Evolutionary conservation across 75 land plant genomes (phyloP).

Genomic region (Picea glauca): DNA sequence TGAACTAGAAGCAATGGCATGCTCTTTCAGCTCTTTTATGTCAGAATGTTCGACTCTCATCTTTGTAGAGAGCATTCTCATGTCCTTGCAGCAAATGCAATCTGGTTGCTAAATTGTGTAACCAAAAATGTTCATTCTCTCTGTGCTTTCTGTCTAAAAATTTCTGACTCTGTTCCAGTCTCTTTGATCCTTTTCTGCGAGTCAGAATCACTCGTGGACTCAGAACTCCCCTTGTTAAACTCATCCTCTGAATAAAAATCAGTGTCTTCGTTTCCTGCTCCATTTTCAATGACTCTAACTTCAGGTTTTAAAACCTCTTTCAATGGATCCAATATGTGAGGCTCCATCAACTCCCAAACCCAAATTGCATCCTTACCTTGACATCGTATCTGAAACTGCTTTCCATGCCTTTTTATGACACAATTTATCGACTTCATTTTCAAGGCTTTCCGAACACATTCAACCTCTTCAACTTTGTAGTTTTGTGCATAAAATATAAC

Average conservation of each 20-base stretch:
- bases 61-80: background rate
- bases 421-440: conserved; percentile 59
- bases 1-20: background rate
- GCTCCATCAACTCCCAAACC: conserved; percentile 80
- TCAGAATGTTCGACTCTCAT: background rate
- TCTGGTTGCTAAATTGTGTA: background rate
- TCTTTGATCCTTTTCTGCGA: background rate
- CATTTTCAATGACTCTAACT: background rate
- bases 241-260: background rate
- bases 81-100: background rate
- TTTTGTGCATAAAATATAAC: conserved; percentile 63
- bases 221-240: background rate
- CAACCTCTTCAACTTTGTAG: conserved; percentile 51
- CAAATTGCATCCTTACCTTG: conserved; percentile 54
- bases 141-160: background rate
- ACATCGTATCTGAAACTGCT: conserved; percentile 54
- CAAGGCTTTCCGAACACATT: conserved; percentile 53
- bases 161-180: background rate
- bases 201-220: background rate
- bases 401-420: conserved; percentile 42
- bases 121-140: background rate
- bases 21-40: background rate
- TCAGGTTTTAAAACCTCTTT: conserved; percentile 45
- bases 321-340: conserved; percentile 51
- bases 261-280: background rate